Evolutionary conservation across 176 grass and related monocot species (phyloP).

Genomic region (Triticum dicoccoides): DNA sequence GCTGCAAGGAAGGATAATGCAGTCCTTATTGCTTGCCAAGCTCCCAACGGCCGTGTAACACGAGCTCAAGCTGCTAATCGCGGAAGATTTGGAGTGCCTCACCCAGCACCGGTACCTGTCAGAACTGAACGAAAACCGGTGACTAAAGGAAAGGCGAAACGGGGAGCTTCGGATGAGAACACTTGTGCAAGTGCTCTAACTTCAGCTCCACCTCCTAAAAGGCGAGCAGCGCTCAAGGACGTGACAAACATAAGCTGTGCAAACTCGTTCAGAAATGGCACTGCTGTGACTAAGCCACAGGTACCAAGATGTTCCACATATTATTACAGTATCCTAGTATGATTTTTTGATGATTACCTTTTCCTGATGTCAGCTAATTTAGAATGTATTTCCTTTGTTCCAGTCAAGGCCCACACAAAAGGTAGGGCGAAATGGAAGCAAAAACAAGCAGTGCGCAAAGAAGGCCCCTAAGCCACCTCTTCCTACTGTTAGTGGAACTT

Average conservation of each 20-base stretch:
- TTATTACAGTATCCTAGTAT: slow-evolving; percentile 5
- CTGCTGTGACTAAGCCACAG: slow-evolving; percentile 31
- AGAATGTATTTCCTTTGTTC: slow-evolving; percentile 12
- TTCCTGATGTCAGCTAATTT: not conserved
- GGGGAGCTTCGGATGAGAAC: slow-evolving; percentile 48
- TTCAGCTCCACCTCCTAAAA: slow-evolving; percentile 43
- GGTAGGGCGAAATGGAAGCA: not conserved
- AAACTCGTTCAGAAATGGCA: slow-evolving; percentile 10
- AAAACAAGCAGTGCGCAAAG: slow-evolving; percentile 35
- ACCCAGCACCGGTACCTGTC: slow-evolving; percentile 9
- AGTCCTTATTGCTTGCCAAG: slow-evolving; percentile 21
- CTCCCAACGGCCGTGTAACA: slow-evolving; percentile 47
- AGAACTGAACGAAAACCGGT: slow-evolving; percentile 30
- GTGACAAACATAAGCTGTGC: slow-evolving; percentile 43
- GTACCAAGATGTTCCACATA: slow-evolving; percentile 33
- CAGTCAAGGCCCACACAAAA: slow-evolving; percentile 35
- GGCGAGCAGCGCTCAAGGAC: slow-evolving; percentile 51
- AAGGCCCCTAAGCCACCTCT: slow-evolving; percentile 34
- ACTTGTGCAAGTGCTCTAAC: slow-evolving; percentile 1
- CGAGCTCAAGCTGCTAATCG: slow-evolving; percentile 45
- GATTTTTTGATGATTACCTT: not conserved
- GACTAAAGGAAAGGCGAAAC: slow-evolving; percentile 33
- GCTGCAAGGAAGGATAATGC: slow-evolving; percentile 51
- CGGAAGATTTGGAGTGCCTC: slow-evolving; percentile 13
- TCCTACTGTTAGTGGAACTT: slow-evolving; percentile 8